Percentiles rank a stretch among this genome's conserved stretches.
These are phyloP conservation scores for Oryza glumipatula DNA, from an alignment of 176 grass and related monocot species.

Conservation along the genomic window DNA sequence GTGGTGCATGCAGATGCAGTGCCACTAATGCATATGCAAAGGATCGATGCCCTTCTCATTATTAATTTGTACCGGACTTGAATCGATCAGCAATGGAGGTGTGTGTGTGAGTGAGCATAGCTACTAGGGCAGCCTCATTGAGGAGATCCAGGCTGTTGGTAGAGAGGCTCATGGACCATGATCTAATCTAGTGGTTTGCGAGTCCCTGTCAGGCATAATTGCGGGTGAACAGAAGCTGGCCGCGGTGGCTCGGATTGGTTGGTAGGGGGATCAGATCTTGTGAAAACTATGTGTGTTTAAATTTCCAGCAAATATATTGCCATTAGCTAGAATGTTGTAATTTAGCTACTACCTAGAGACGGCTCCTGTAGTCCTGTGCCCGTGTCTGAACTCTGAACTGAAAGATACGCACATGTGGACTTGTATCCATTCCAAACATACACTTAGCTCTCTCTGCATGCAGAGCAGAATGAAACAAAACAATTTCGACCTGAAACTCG, in stretches of 20 bases:
- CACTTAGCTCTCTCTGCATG: neutral
- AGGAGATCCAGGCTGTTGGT: slow-evolving; percentile 49
- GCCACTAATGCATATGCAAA: slow-evolving; percentile 23
- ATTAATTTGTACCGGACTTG: slow-evolving; percentile 35
- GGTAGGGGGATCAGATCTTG: slow-evolving; percentile 37
- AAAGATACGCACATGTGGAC: neutral
- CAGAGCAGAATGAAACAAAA: neutral
- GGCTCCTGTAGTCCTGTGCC: neutral
- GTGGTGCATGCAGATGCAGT: neutral
- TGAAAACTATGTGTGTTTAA: slow-evolving; percentile 27
- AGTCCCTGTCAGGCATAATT: slow-evolving; percentile 40
- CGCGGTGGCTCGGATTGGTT: slow-evolving; percentile 1
- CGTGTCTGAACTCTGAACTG: neutral
- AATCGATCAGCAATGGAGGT: neutral
- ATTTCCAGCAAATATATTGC: neutral
- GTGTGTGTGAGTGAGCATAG: neutral
- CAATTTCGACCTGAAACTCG: neutral
- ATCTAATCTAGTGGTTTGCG: slow-evolving; percentile 36
- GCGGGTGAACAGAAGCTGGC: slow-evolving; percentile 5
- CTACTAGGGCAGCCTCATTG: neutral
- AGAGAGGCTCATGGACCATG: slow-evolving; percentile 27
- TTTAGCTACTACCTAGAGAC: neutral
- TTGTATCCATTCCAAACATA: neutral
- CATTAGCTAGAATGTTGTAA: neutral
- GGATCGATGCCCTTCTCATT: slow-evolving; percentile 14